Evolutionary conservation across 441 rosid species (phyloP), one percentile per base, ranked within the genome.

Genomic region (Macaranga tanarius): DNA sequence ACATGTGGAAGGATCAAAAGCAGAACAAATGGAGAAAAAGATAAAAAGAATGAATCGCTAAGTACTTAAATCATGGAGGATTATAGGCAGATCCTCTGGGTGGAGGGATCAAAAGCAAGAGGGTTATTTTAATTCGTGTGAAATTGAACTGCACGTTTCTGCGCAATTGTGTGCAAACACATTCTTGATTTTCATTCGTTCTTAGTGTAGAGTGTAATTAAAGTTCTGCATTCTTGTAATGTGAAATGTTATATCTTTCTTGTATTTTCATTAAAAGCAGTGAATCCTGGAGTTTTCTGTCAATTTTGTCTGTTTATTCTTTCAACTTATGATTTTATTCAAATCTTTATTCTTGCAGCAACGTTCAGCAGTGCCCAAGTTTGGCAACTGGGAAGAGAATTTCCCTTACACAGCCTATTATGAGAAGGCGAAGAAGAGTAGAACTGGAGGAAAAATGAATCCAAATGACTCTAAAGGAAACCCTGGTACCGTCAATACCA

Each of bases 311-410:
- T n/a, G 50, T 40, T 19, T 40, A 13, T 38, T 7, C 5, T 31
- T 2, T 42, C 38, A 23, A 25, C 28, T 45, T 22, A 2, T 64
- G 38, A 34, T 34, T 4, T 34, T 34, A 34, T 7, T 12, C 45
- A 10, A 4, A 44, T 23, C 23, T 13, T 64, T 54, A 20, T 22
- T 31, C 48, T 68, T 52, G 69, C 81, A 77, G 83, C 65, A 73
- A 25, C 63, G 55, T 10, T 26, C 71, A 6, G 62, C 22, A 1
- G 76, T 80, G 57, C 86, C 82, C 15, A 66, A 65, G 71, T 80
- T 83, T 58, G 82, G 84, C 50, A 74, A 80, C 54, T 80, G 80
- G 86, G 80, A 70, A 13, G 73, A 71, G 19, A 70, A 80, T 70
- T 64, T 66, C 17, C 79, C 77, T 12, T 83, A 83, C 77, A 83